Base-by-base conservation (phyloP, 805 yeast genomes). In the Candida insectorum region DNA sequence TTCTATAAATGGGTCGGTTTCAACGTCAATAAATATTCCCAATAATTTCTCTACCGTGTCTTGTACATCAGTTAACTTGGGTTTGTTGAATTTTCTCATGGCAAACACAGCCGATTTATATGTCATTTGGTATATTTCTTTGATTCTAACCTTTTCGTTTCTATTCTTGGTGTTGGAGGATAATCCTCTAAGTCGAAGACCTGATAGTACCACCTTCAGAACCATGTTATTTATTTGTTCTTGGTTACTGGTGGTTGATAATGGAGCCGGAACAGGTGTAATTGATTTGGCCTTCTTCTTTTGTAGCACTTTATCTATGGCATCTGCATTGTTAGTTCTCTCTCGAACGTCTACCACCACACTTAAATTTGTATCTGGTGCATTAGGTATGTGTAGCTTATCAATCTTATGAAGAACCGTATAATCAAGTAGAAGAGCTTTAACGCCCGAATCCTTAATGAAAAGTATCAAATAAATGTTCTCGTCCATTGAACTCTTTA, bases 51-150 rank as follows among this genome's bases (percentile, higher is more conserved):
- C 73, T 11, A 67, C 68, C 9, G 59, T 58, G 30, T 54, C 62
- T 43, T 66, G 71, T 7, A 67, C 43, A 18, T 60, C 62, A 35
- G 41, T 51, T 14, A 64, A 33, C 21, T 47, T 44, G 15, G 34
- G 40, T 24, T 52, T 47, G 13, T 37, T 36, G 31, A 49, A 49
- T 42, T 67, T 67, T 28, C 71, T 43, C 13, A 65, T 44, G 2
- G 71, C 58, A 48, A 67, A 67, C 16, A 55, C 36, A 3, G 71
- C 51, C 2, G 68, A 51, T 33, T 61, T 57, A 34, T 47, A 52
- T 1, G 71, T 63, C 69, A 64, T 64, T 28, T 59, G 65, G 44
- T 62, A 64, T 6, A 64, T 54, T 36, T 66, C 72, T 30, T 62
- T 60, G 13, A 63, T 53, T 21, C 61, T 55, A 12, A 65, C 36